These are phyloP conservation scores for Margaritispora aquatica DNA, from an alignment of 495 filamentous ascomycete genomes.

Conservation along the genomic window DNA sequence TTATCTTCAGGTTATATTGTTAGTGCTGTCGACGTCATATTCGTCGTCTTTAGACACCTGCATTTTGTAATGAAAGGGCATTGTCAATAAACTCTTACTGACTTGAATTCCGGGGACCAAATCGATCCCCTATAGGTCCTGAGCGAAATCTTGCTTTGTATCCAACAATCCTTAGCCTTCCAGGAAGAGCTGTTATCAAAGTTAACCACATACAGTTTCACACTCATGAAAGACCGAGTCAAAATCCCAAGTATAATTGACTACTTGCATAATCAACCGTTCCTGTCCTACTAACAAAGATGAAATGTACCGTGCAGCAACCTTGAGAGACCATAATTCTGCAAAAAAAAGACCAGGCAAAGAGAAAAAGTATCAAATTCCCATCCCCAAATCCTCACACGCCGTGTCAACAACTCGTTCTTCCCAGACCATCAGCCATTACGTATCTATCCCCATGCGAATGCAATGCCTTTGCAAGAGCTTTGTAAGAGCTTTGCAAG, in stretches of 20 bases:
- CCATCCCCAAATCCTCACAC: conserved; percentile 19
- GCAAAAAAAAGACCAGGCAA: conserved; percentile 15
- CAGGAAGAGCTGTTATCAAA: not conserved
- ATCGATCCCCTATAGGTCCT: no score
- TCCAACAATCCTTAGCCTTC: no score
- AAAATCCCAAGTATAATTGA: conserved; percentile 12
- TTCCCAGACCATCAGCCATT: conserved; percentile 19
- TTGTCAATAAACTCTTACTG: no score
- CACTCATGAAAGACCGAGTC: no score
- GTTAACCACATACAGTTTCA: not conserved
- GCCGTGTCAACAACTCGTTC: conserved; percentile 18
- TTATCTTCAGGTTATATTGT: no score
- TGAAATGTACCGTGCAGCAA: conserved; percentile 19
- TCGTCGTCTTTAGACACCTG: no score
- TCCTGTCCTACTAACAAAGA: conserved; percentile 18
- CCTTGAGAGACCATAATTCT: conserved; percentile 15
- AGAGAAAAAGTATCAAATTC: conserved; percentile 15
- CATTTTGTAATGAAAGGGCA: no score
- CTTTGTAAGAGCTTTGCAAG: no score
- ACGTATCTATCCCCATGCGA: conserved; percentile 19
- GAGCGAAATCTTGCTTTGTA: no score
- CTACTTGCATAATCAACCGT: conserved; percentile 17
- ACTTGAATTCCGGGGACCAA: no score
- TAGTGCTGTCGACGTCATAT: no score
- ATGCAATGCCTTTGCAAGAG: conserved; percentile 3